These are phyloP conservation scores for Ramicandelaber brevisporus DNA, from an alignment of 192 early-diverging fungal genomes.

Conservation along the genomic window DNA sequence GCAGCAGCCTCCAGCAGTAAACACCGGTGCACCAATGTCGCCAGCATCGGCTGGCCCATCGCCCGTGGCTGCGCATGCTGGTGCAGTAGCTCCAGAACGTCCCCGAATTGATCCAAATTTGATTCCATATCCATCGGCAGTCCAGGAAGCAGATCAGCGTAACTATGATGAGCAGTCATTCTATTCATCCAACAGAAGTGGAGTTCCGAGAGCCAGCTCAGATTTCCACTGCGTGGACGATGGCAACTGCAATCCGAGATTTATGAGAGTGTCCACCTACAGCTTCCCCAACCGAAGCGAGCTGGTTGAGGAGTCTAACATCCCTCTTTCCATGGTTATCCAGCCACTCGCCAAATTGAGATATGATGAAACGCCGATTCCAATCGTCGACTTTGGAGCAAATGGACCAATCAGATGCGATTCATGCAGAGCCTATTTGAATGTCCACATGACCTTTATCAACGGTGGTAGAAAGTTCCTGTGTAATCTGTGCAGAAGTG, in stretches of 20 bases:
- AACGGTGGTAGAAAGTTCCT: slow-evolving; percentile 78
- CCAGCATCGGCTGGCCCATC: slow-evolving; percentile 10
- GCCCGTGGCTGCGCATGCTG: slow-evolving; percentile 5
- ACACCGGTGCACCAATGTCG: slow-evolving; percentile 5
- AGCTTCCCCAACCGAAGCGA: slow-evolving; percentile 67
- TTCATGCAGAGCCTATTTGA: slow-evolving; percentile 86
- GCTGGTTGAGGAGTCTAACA: slow-evolving; percentile 38
- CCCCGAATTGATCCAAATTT: slow-evolving; percentile 81
- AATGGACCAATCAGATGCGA: slow-evolving; percentile 69
- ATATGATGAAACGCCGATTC: slow-evolving; percentile 50
- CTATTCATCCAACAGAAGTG: slow-evolving; percentile 36
- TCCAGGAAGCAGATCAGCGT: slow-evolving; percentile 61
- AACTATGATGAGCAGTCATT: slow-evolving; percentile 26
- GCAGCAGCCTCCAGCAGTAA: slow-evolving; percentile 3
- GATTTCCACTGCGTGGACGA: slow-evolving; percentile 67
- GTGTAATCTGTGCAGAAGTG: slow-evolving; percentile 80
- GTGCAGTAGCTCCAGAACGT: slow-evolving; percentile 10
- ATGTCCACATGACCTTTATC: slow-evolving; percentile 65
- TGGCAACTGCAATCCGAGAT: slow-evolving; percentile 78
- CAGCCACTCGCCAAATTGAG: slow-evolving; percentile 76
- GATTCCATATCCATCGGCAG: slow-evolving; percentile 69
- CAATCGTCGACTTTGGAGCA: slow-evolving; percentile 60
- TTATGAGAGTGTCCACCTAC: slow-evolving; percentile 71
- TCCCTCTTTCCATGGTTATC: slow-evolving; percentile 70
- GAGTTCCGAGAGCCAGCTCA: slow-evolving; percentile 57